These are phyloP conservation scores for Chrysoporthe puriensis DNA, from an alignment of 2,329 filamentous ascomycete genomes.

Conservation along the genomic window DNA sequence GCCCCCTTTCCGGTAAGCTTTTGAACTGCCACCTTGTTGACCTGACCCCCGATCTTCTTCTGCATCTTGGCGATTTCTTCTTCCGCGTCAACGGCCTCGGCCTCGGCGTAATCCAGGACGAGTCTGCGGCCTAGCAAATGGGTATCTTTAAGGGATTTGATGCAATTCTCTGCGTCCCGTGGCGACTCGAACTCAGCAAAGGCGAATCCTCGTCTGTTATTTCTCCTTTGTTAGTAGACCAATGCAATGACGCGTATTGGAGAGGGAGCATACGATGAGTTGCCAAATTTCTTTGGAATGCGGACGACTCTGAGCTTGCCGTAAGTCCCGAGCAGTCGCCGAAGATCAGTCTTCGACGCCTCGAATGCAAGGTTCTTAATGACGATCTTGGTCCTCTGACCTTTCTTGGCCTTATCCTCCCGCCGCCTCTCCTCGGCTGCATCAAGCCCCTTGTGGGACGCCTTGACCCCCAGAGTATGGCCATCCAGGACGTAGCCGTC, in stretches of 20 bases:
- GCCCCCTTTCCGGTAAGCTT: slow-evolving; percentile 71
- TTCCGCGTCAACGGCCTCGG: slow-evolving; percentile 87
- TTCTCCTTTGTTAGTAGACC: slow-evolving; percentile 13
- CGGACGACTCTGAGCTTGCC: slow-evolving; percentile 91
- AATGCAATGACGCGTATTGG: not conserved
- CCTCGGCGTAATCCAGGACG: slow-evolving; percentile 88
- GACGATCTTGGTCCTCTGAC: slow-evolving; percentile 85
- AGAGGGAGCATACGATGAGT: slow-evolving; percentile 55
- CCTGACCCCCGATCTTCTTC: slow-evolving; percentile 88
- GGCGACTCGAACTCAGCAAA: slow-evolving; percentile 95
- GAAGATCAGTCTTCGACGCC: slow-evolving; percentile 88
- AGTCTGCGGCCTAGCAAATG: slow-evolving; percentile 89
- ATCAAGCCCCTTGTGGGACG: slow-evolving; percentile 85
- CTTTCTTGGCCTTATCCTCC: slow-evolving; percentile 82
- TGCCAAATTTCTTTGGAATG: slow-evolving; percentile 93
- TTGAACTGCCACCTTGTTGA: slow-evolving; percentile 88
- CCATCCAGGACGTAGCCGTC: slow-evolving; percentile 85
- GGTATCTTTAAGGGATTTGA: slow-evolving; percentile 88
- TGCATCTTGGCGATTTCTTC: slow-evolving; percentile 97
- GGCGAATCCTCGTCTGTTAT: slow-evolving; percentile 74
- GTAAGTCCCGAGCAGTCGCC: slow-evolving; percentile 83
- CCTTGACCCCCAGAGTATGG: slow-evolving; percentile 82
- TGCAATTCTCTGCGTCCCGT: slow-evolving; percentile 84
- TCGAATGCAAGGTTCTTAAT: slow-evolving; percentile 99
- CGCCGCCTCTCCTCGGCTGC: slow-evolving; percentile 84